Base-by-base conservation (phyloP, 139 green algal genomes). In the Chlorella sp. region DNA sequence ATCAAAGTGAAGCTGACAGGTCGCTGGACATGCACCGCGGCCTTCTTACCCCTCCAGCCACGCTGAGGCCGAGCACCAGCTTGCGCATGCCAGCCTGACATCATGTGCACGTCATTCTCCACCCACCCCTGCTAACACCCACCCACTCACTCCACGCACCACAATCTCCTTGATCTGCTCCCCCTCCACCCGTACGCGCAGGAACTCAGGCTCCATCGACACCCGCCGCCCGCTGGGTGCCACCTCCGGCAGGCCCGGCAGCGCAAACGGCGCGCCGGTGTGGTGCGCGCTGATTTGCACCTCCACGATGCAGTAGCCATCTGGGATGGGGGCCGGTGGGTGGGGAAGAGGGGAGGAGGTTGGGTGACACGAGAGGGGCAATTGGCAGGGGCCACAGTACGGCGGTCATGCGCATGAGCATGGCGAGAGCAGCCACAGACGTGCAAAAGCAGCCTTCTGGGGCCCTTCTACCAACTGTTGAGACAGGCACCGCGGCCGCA, bases 111-210 rank as follows among this genome's bases (percentile, higher is more conserved):
- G 15, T 20, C 34, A 16, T 36, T n/a, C 12, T n/a, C 17, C 68
- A 28, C 68, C 34, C 34, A 28, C 7, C 67, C 30, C 16, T 9
- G 15, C 2, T 26, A 25, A 23, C 41, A 62, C 25, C 41, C 3
- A 4, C 26, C 44, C 62, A 26, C 28, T 28, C 12, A 51, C 9
- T 6, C 13, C 15, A 39, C 30, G 11, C 44, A 82, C 28, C 78
- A 67, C 39, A 28, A 74, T 91, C 28, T 90, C 64, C 44, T 62
- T 62, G 65, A 91, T 83, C 39, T 69, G 32, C 13, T 82, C 72
- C 39, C 81, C 74, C 41, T 88, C 86, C 55, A 91, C 82, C 57
- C 80, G 89, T 38, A 91, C 85, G 23, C 63, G 83, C 23, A 87
- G 32, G 4, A 72, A 63, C 55, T 84, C 81, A 32, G 86, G 74